These are phyloP conservation scores for Nakazawaea pomicola DNA, from an alignment of 805 yeast species.

Conservation along the genomic window DNA sequence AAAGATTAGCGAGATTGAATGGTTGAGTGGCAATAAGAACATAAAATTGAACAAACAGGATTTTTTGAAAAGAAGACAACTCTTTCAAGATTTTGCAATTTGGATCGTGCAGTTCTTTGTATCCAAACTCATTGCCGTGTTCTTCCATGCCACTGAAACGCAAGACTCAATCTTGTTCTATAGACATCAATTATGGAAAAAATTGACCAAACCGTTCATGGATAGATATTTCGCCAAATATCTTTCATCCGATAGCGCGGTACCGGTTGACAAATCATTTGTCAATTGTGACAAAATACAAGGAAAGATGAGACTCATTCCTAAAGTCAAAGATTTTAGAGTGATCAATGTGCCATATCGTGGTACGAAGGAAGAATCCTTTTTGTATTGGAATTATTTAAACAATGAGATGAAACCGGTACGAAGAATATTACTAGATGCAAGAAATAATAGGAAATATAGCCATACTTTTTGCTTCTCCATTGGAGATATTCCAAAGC, in stretches of 20 bases:
- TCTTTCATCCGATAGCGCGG: slow-evolving; percentile 22
- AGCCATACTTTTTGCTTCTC: slow-evolving; percentile 24
- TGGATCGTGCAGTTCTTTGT: slow-evolving; percentile 57
- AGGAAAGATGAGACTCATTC: slow-evolving; percentile 48
- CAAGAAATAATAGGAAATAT: slow-evolving; percentile 21
- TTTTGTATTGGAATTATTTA: slow-evolving; percentile 29
- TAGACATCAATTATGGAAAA: slow-evolving; percentile 55
- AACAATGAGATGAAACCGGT: slow-evolving; percentile 40
- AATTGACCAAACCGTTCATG: slow-evolving; percentile 36
- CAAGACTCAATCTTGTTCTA: slow-evolving; percentile 43
- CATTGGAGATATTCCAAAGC: slow-evolving; percentile 37
- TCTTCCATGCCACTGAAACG: slow-evolving; percentile 65
- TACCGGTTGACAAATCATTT: slow-evolving; percentile 14
- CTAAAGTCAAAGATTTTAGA: slow-evolving; percentile 58
- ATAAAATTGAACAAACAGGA: slow-evolving; percentile 36
- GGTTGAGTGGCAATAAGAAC: slow-evolving; percentile 42
- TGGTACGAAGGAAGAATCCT: slow-evolving; percentile 28
- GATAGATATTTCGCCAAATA: slow-evolving; percentile 34
- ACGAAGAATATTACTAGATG: slow-evolving; percentile 27
- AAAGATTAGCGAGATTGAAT: slow-evolving; percentile 39
- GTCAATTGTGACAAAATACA: slow-evolving; percentile 22
- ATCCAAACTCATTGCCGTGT: slow-evolving; percentile 39
- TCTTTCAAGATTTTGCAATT: slow-evolving; percentile 36
- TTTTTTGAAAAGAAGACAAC: slow-evolving; percentile 27
- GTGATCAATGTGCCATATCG: slow-evolving; percentile 51